Base-by-base conservation (phyloP, 2,329 filamentous ascomycete genomes). In the Escovopsis sp. region DNA sequence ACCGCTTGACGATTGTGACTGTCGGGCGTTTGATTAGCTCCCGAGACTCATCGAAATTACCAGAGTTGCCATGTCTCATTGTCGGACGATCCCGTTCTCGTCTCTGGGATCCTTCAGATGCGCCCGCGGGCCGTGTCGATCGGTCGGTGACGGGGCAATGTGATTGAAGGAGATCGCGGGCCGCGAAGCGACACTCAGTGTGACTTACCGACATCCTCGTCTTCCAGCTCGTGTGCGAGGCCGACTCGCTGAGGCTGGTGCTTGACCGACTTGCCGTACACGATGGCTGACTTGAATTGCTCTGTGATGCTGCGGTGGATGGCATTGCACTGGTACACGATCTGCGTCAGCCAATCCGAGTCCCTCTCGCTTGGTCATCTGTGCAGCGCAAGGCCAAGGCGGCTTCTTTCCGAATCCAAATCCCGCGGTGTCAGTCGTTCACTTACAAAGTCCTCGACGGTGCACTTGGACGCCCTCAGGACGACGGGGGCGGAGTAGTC, bases 251-350 rank as follows among this genome's bases (percentile, higher is more conserved):
- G 91, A 50, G 91, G 91, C 66, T 96, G 91, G 67, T 98, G 91
- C 72, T 96, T 96, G 52, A 96, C 89, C 43, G 88, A 95, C 61
- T 89, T 91, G 52, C 91, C 91, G 62, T 96, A 98, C 35, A 98
- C 91, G 57, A 98, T 81, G 42, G 91, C 91, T 47, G 81, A 77
- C 65, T 89, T 93, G 72, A 98, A 98, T 53, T 94, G 81, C 53
- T 98, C 91, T 43, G 91, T 74, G 58, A 98, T 96, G 43, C 79
- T 93, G 60, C 91, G 86, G 66, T 98, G 91, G 59, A 98, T 98
- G 51, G 85, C 76, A 66, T 95, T 94, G 66, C 91, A 98, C 87
- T 94, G 57, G 42, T 39, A 44, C 39, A 37, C 68, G 56, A 68
- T 63, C 62, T 46, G 57, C 3, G 37, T 27, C n/a, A 39, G 37